Evolutionary conservation across 768 basidiomycete genomes (phyloP).

Genomic region (Gloeopeniophorella convolvens): DNA sequence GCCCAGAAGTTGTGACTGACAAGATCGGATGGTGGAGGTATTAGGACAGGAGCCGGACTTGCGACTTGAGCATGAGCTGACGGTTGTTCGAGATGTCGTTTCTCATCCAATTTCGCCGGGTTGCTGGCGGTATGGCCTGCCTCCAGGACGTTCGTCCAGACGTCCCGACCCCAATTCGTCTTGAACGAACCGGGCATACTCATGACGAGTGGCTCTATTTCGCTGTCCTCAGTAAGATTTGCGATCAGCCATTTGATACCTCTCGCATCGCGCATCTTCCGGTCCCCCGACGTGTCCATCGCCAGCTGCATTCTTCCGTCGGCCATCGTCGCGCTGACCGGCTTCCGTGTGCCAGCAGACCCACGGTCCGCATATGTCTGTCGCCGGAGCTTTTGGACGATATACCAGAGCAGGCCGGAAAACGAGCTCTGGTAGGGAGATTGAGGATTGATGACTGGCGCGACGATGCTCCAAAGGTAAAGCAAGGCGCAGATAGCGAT

Average conservation of each 20-base stretch:
- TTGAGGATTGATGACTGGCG: slow-evolving; percentile 1
- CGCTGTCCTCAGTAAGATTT: neutral
- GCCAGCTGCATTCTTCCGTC: neutral
- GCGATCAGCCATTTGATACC: neutral
- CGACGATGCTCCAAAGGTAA: slow-evolving; percentile 12
- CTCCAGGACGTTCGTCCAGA: too few relatives aligned
- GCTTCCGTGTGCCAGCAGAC: neutral
- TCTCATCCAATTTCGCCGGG: too few relatives aligned
- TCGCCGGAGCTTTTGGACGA: neutral
- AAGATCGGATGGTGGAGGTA: too few relatives aligned
- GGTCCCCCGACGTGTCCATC: neutral
- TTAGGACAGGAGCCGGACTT: too few relatives aligned
- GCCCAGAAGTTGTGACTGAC: too few relatives aligned
- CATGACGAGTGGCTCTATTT: neutral
- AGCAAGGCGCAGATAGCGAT: slow-evolving; percentile 1
- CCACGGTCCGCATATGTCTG: neutral
- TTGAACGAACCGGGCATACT: neutral
- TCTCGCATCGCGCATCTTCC: neutral
- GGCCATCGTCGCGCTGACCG: neutral
- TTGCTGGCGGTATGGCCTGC: too few relatives aligned
- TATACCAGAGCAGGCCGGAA: neutral
- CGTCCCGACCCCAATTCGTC: too few relatives aligned
- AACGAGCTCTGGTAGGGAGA: slow-evolving; percentile 2
- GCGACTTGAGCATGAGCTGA: too few relatives aligned
- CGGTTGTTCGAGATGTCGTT: too few relatives aligned